Conservation (phyloP, 345 rosid species). For the Nephelium lappaceum region DNA sequence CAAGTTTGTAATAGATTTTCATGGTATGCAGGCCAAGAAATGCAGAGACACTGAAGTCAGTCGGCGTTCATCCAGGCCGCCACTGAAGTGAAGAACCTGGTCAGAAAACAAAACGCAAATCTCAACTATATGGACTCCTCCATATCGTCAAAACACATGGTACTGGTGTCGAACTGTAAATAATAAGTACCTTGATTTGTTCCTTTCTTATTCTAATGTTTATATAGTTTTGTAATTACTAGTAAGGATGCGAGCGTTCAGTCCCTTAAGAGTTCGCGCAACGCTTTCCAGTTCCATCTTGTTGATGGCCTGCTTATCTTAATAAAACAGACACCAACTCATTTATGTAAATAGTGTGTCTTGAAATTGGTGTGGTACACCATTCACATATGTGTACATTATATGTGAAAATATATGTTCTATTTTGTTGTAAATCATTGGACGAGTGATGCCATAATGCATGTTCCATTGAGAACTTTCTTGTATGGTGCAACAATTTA, state of each 20-base stretch:
- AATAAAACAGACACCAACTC: slow-evolving; percentile 12
- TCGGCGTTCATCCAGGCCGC: slow-evolving; percentile 42
- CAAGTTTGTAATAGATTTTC: not conserved
- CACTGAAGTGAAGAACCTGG: slow-evolving; percentile 16
- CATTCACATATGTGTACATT: too few relatives aligned
- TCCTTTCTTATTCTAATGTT: not conserved
- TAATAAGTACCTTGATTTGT: not conserved
- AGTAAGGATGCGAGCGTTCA: not conserved
- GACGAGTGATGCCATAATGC: too few relatives aligned
- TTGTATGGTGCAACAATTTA: too few relatives aligned
- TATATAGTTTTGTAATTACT: not conserved
- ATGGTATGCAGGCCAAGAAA: slow-evolving; percentile 32
- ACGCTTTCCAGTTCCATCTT: not conserved
- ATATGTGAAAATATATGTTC: too few relatives aligned
- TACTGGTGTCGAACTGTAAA: slow-evolving; percentile 6
- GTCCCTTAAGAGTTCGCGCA: not conserved
- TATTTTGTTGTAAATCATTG: too few relatives aligned
- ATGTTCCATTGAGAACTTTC: too few relatives aligned
- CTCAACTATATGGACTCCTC: not conserved
- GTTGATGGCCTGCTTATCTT: not conserved
- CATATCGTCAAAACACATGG: not conserved
- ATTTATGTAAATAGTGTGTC: not conserved
- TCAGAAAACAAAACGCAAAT: not conserved
- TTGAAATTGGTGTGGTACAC: too few relatives aligned
- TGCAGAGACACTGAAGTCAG: slow-evolving; percentile 45